Evolutionary conservation across 2,329 filamentous ascomycete genomes (phyloP).

Genomic region (Sarocladium kiliense): DNA sequence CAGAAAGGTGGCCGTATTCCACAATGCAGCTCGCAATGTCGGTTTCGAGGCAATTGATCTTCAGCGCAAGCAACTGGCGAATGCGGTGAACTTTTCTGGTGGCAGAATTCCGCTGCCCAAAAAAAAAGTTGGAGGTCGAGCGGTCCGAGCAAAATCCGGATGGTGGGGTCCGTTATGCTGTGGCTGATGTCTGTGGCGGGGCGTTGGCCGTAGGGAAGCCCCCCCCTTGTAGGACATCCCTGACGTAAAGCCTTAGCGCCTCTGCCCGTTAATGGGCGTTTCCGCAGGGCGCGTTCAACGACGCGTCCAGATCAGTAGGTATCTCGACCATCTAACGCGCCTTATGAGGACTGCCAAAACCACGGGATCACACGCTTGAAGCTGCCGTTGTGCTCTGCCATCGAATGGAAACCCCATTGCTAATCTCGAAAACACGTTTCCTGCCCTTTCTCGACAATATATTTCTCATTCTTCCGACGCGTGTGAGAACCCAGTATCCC

Average conservation of each 20-base stretch:
- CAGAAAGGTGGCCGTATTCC: background rate
- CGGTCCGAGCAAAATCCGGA: slow-evolving; percentile 28
- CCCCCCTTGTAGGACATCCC: background rate
- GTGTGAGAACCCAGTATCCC: too few relatives aligned
- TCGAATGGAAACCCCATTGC: too few relatives aligned
- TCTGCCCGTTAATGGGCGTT: slow-evolving; percentile 4
- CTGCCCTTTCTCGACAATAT: too few relatives aligned
- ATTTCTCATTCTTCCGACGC: background rate
- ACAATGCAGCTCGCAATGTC: background rate
- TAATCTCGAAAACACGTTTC: too few relatives aligned
- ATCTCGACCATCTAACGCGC: background rate
- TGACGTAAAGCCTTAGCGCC: slow-evolving; percentile 5
- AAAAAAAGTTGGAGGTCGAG: slow-evolving; percentile 29
- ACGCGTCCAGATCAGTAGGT: background rate
- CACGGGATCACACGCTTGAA: background rate
- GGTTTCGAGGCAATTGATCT: background rate
- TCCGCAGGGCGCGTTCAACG: slow-evolving; percentile 5
- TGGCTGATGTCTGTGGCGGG: slow-evolving; percentile 2
- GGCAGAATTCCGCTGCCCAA: slow-evolving; percentile 12
- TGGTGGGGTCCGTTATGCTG: slow-evolving; percentile 19
- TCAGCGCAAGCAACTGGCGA: background rate
- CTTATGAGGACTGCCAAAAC: background rate
- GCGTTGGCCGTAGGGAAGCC: background rate
- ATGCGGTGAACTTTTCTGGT: slow-evolving; percentile 8
- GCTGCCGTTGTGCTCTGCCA: too few relatives aligned